These are phyloP conservation scores for Elsinoe perseae DNA, from an alignment of 2,329 filamentous ascomycete genomes.

Conservation along the genomic window DNA sequence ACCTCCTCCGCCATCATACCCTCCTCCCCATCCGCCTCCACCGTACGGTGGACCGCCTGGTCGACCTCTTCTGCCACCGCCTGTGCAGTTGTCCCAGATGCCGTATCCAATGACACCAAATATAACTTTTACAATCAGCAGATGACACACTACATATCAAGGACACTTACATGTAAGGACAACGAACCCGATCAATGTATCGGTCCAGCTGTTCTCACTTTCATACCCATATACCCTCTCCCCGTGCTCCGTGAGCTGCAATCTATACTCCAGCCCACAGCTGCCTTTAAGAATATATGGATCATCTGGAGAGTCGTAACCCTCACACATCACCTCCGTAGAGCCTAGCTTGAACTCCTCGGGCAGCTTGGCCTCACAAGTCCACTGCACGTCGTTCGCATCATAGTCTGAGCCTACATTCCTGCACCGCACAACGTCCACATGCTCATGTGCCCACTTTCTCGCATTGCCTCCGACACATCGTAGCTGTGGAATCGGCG, in stretches of 20 bases:
- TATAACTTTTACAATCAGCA: conserved; percentile 22
- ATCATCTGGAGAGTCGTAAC: conserved; percentile 69
- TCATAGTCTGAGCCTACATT: conserved; percentile 78
- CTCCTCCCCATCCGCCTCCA: conserved; percentile 32
- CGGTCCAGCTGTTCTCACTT: conserved; percentile 4
- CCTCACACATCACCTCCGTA: conserved; percentile 89
- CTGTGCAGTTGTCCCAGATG: conserved; percentile 23
- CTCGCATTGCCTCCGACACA: conserved; percentile 60
- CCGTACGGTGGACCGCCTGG: conserved; percentile 23
- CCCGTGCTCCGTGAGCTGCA: conserved; percentile 70
- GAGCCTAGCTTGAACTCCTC: conserved; percentile 65
- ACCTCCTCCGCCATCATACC: conserved; percentile 37
- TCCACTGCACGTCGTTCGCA: conserved; percentile 79
- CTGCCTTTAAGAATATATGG: conserved; percentile 83
- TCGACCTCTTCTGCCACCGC: conserved; percentile 16
- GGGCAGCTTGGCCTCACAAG: conserved; percentile 62
- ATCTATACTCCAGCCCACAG: conserved; percentile 83
- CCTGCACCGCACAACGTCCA: conserved; percentile 81
- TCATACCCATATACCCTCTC: conserved; percentile 59
- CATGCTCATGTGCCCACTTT: conserved; percentile 45
- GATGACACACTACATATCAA: not conserved
- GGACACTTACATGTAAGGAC: conserved; percentile 5
- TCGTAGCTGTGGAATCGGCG: conserved; percentile 63
- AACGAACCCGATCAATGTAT: not conserved
- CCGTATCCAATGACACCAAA: conserved; percentile 26